Base-by-base conservation (phyloP, 495 filamentous ascomycete species). In the Elasticomyces elasticus region DNA sequence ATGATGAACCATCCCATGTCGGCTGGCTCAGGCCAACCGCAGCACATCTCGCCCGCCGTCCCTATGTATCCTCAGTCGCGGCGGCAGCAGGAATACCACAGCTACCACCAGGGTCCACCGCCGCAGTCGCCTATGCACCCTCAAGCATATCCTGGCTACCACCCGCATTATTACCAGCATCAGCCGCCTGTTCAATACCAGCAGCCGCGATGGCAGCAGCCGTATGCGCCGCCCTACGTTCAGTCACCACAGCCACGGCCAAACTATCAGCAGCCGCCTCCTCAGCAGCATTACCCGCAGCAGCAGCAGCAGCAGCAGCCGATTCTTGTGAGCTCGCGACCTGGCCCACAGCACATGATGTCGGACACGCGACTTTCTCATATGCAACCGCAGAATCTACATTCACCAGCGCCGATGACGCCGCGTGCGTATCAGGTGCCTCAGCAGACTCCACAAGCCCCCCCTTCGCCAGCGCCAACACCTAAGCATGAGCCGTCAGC, bases 321-420 rank as follows among this genome's bases (percentile, higher is more conserved):
- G 7, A 52, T 72, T 24, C 66, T 72, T 9, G 69, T 71, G 20
- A 67, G 62, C 24, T 68, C 67, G 17, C 61, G 68, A 33, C 67
- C 64, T 12, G 60, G 65, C 55, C 52, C 50, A 28, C 65, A 62
- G 31, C 51, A 60, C 23, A 54, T 62, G 49, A 48, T 64, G n/a
- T 64, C 62, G n/a, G 58, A 64, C 31, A 59, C 58, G 27, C 62
- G 61, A 42, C 51, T 47, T 19, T 61, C 64, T 38, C 59, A 58
- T 45, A 17, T 58, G 51, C 30, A 52, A 26, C 37, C 56, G 54
- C 35, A 61, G 28, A 38, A 48, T 44, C 48, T 54, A 22, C 60
- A 52, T 33, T 55, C 56, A 45, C 51, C 60, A 17, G n/a, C 44
- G 30, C 40, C 48, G 12, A 42, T 41, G 1, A 28, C 48, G 5